Conservation (phyloP, 2,329 filamentous ascomycete species). For the Monascus ruber region DNA sequence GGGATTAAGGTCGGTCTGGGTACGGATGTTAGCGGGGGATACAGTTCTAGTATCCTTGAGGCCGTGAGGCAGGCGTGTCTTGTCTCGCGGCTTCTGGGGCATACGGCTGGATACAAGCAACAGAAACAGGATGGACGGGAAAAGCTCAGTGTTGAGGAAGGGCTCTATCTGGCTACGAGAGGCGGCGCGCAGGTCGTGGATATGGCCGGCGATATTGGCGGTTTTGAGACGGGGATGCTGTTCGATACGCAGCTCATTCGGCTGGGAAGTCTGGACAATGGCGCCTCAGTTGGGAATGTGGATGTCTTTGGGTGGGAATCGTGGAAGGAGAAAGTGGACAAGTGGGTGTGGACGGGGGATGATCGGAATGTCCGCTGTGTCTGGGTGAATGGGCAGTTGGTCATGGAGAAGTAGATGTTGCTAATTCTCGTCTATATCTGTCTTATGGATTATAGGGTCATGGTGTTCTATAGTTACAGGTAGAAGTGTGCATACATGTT, state of each 20-base stretch:
- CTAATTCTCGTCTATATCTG: too few species aligned
- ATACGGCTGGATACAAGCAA: conserved; percentile 32
- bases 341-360: conserved; percentile 92
- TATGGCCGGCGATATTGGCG: conserved; percentile 59
- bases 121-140: conserved; percentile 31
- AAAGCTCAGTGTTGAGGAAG: conserved; percentile 76
- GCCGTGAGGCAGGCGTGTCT: conserved; percentile 71
- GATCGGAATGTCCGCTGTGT: conserved; percentile 81
- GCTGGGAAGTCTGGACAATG: conserved; percentile 39
- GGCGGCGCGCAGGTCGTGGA: conserved; percentile 77
- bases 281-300: conserved; percentile 49
- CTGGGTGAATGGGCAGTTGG: conserved; percentile 77
- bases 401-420: conserved; percentile 24
- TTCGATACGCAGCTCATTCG: conserved; percentile 83
- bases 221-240: conserved; percentile 74
- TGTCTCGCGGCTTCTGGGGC: conserved; percentile 57
- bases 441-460: too few species aligned
- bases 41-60: conserved; percentile 68
- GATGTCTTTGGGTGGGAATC: conserved; percentile 85
- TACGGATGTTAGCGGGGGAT: conserved; percentile 85
- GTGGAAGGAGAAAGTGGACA: conserved; percentile 77
- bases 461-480: too few species aligned
- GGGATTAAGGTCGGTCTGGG: conserved; percentile 75
- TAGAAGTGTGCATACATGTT: background rate
- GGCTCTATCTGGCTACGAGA: conserved; percentile 72